Conservation (phyloP, 1,284 basidiomycete genomes). For the Cryptococcus maquisensis region DNA sequence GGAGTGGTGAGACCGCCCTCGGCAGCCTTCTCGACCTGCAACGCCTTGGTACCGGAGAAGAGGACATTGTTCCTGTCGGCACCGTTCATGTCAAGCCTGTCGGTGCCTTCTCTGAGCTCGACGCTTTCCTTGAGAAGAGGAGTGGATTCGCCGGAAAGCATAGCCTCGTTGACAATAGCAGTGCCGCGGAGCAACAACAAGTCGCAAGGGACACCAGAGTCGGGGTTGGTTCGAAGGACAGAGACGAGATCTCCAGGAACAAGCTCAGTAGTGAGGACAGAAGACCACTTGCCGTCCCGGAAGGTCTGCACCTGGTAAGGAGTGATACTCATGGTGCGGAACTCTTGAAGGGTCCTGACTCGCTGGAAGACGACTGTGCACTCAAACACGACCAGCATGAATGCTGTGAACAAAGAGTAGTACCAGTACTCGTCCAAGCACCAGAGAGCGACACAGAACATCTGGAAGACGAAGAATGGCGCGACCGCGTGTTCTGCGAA, state of each 20-base stretch:
- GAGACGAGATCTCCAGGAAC: conserved; percentile 88
- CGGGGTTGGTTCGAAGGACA: conserved; percentile 68
- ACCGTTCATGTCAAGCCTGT: conserved; percentile 76
- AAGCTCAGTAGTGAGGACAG: conserved; percentile 74
- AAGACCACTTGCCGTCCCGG: conserved; percentile 73
- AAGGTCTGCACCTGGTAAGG: conserved; percentile 79
- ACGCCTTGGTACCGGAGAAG: conserved; percentile 89
- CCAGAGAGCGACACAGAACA: conserved; percentile 94
- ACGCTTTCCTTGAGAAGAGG: conserved; percentile 90
- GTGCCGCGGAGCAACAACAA: conserved; percentile 81
- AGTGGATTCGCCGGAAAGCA: conserved; percentile 94
- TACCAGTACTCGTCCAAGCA: conserved; percentile 97
- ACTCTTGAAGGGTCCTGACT: conserved; percentile 81
- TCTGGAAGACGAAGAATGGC: conserved; percentile 93
- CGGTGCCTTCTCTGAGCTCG: conserved; percentile 69
- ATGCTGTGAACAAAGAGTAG: conserved; percentile 90
- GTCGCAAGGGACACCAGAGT: conserved; percentile 86
- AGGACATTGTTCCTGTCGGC: conserved; percentile 81
- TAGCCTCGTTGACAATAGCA: conserved; percentile 93
- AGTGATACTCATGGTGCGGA: conserved; percentile 87
- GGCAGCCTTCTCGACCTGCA: conserved; percentile 61
- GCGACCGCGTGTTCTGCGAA: conserved; percentile 89
- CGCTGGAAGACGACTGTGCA: conserved; percentile 98
- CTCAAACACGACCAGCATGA: conserved; percentile 95
- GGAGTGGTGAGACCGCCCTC: conserved; percentile 55